Base-by-base conservation (phyloP, 106 monocot species). In the Dendrobium chrysotoxum region DNA sequence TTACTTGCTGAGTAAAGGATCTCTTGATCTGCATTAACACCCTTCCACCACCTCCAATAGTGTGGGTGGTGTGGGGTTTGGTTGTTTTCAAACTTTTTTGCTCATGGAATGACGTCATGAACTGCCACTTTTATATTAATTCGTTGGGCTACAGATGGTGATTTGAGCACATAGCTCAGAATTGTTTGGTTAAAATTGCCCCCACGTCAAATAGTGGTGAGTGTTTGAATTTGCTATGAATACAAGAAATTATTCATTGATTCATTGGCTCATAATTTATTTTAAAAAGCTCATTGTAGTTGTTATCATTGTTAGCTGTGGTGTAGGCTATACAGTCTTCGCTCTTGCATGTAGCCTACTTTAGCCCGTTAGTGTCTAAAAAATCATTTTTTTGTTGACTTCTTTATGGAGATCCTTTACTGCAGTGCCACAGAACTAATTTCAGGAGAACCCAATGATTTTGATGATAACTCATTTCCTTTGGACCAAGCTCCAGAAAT, bases 401-500 rank as follows among this genome's bases (percentile, higher is more conserved):
- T 79, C 72, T 45, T 35, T 12, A 25, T n/a, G 30, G 23, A 20
- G 40, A 46, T 3, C 35, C 1, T 75, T 61, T 50, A n/a, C 79
- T 81, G 68, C 85, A 91, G 91, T 80, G 68, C 30, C 73, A 39
- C 50, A 40, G 40, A 44, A 81, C 28, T 26, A 67, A 26, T 85
- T 46, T 42, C 82, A 66, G 75, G 55, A 75, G 79, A 80, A 72
- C 0, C 40, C 53, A 81, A 75, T 45, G 77, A 38, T 67, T 78
- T 82, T 80, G 80, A 80, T 75, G 73, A 72, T 13, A 66, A 71
- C 57, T 68, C 67, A 17, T 10, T 47, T 28, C 40, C 35, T 64
- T 65, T 74, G 23, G 85, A 87, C 7, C 87, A 84, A 83, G 23
- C 77, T 70, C 81, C 84, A 28, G 99, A 99, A 72, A 82, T 72